Conservation (phyloP, 768 basidiomycete genomes). For the Leccinum fibrillosum region DNA sequence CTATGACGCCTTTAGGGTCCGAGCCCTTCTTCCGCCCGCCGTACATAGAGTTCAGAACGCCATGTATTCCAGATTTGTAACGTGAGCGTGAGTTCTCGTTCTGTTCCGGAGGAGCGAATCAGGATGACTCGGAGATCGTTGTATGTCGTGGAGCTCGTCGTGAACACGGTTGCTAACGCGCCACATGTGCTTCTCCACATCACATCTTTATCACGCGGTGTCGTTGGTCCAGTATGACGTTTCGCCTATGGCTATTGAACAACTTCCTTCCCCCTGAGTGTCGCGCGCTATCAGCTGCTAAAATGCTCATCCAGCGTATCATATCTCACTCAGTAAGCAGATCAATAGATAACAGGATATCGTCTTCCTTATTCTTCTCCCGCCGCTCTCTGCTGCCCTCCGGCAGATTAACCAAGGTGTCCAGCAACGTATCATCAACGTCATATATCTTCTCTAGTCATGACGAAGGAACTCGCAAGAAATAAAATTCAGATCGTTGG, state of each 20-base stretch:
- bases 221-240: conserved; percentile 19
- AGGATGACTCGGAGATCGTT: neutral
- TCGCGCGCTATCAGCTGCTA: neutral
- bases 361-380: neutral
- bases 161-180: neutral
- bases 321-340: conserved; percentile 7
- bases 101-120: neutral
- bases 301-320: neutral
- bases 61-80: conserved; percentile 7
- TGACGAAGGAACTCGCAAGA: neutral
- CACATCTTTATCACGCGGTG: conserved; percentile 15
- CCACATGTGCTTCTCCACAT: neutral
- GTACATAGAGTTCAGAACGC: neutral
- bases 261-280: neutral
- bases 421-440: neutral
- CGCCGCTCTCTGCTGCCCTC: neutral
- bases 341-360: conserved; percentile 12
- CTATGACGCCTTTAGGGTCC: conserved; percentile 1
- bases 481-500: neutral
- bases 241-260: conserved; percentile 1
- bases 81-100: conserved; percentile 4
- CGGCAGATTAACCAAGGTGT: neutral
- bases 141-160: neutral
- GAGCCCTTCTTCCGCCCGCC: neutral
- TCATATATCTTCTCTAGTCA: neutral